Conservation (phyloP, 2,329 filamentous ascomycete species). For the Aureobasidium sp. region DNA sequence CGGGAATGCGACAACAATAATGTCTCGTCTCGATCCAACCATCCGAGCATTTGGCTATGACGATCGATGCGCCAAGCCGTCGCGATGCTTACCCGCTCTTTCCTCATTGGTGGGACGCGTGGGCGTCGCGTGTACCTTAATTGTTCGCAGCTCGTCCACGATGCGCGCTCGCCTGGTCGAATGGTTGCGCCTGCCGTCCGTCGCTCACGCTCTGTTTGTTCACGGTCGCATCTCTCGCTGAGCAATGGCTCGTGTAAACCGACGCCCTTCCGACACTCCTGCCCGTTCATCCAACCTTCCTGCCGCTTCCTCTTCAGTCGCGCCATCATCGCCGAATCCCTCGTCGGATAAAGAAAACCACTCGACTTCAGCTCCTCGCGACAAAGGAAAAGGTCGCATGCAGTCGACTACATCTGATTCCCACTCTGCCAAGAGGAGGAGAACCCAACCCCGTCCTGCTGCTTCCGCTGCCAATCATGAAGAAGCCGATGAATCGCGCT, state of each 20-base stretch:
- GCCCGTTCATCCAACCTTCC: background rate
- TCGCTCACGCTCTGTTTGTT: background rate
- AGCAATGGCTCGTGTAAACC: constrained; percentile 1
- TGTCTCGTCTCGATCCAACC: background rate
- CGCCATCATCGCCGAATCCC: background rate
- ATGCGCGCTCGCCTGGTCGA: background rate
- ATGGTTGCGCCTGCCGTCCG: background rate
- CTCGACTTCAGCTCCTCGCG: constrained; percentile 20
- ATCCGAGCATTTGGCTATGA: background rate
- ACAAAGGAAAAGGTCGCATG: constrained; percentile 39
- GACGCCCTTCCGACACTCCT: background rate
- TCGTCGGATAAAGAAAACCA: constrained; percentile 39
- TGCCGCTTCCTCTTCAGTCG: background rate
- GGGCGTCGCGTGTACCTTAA: background rate
- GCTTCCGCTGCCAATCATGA: constrained; percentile 21
- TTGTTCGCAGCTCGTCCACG: background rate
- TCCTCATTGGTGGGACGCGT: background rate
- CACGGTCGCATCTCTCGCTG: background rate
- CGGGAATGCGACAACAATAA: background rate
- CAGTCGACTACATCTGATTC: constrained; percentile 29
- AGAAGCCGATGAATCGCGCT: constrained; percentile 30
- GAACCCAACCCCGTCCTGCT: constrained; percentile 13
- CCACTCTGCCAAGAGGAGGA: constrained; percentile 21
- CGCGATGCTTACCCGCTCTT: background rate
- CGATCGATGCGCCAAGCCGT: background rate